A percentile compares a stretch with the other conserved stretches of the same genome.
These are phyloP conservation scores for Amylostereum areolatum DNA, from an alignment of 1,284 basidiomycete species.

Conservation along the genomic window DNA sequence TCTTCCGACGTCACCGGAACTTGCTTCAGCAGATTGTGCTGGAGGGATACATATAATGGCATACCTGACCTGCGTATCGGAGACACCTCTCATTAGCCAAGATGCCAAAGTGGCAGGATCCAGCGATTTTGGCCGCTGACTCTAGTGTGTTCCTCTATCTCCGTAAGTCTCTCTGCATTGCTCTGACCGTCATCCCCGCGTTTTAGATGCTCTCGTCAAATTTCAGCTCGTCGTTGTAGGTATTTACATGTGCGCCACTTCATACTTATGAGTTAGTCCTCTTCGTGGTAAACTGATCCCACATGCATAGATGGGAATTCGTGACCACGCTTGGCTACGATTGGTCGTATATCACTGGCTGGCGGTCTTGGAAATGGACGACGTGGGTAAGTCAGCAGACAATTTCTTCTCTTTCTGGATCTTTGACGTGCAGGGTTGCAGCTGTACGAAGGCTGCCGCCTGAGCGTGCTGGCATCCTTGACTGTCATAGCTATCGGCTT, in stretches of 20 bases:
- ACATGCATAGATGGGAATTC: not conserved
- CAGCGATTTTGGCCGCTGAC: not conserved
- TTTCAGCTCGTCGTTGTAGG: not conserved
- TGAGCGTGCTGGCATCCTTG: not conserved
- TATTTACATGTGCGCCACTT: not conserved
- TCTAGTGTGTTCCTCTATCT: not conserved
- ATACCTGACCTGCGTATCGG: too few species aligned
- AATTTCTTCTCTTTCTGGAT: not conserved
- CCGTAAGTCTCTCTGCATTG: too few species aligned
- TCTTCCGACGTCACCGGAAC: too few species aligned
- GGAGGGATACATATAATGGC: too few species aligned
- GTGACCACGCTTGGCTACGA: not conserved
- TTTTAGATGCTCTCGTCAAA: not conserved
- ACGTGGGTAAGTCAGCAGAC: not conserved
- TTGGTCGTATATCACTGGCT: not conserved
- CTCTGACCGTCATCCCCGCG: not conserved
- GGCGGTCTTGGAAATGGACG: not conserved
- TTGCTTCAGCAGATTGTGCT: too few species aligned
- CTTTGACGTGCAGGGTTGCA: not conserved
- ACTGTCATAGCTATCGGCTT: not conserved
- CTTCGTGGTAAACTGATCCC: too few species aligned
- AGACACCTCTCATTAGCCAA: too few species aligned
- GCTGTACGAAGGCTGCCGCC: not conserved
- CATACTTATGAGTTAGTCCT: too few species aligned
- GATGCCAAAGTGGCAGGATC: not conserved